These are phyloP conservation scores for Knoxdaviesia proteae DNA, from an alignment of 2,329 filamentous ascomycete genomes.

Conservation along the genomic window DNA sequence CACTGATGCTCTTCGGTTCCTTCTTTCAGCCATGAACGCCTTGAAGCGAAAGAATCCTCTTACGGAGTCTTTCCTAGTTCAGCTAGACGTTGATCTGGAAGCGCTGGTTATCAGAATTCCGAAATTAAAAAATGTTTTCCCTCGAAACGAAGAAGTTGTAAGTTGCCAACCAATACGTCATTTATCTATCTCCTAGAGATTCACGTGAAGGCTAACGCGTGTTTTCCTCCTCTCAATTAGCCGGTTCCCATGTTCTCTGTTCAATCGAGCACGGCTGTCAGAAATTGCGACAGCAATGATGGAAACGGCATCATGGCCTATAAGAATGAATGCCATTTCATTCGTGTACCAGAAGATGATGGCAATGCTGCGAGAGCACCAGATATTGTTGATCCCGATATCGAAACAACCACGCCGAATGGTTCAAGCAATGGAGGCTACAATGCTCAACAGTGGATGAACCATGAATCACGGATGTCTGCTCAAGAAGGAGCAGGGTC, in stretches of 20 bases:
- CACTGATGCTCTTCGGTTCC: constrained; percentile 67
- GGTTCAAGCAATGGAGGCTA: too few species aligned
- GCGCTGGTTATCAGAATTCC: constrained; percentile 42
- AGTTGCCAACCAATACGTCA: constrained; percentile 9
- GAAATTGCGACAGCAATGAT: too few species aligned
- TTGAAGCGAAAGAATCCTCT: constrained; percentile 74
- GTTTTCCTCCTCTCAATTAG: too few species aligned
- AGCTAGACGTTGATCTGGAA: constrained; percentile 80
- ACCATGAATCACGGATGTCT: too few species aligned
- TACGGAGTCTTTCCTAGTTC: constrained; percentile 84
- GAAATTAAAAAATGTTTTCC: constrained; percentile 31
- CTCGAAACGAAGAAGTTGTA: constrained; percentile 30
- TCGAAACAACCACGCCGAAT: constrained; percentile 6
- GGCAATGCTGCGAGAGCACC: constrained; percentile 17
- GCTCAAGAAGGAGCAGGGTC: too few species aligned
- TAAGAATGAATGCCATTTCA: constrained; percentile 21
- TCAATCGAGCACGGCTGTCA: too few species aligned
- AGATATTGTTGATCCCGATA: constrained; percentile 18
- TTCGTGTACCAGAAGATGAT: constrained; percentile 18
- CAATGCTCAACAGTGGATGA: too few species aligned
- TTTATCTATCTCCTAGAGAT: too few species aligned
- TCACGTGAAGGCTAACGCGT: too few species aligned
- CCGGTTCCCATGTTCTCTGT: too few species aligned
- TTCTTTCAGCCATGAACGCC: constrained; percentile 76
- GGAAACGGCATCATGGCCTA: constrained; percentile 20